Evolutionary conservation across 73 alveolate genomes (phyloP).

Genomic region (Paramecium tetraurelia): DNA sequence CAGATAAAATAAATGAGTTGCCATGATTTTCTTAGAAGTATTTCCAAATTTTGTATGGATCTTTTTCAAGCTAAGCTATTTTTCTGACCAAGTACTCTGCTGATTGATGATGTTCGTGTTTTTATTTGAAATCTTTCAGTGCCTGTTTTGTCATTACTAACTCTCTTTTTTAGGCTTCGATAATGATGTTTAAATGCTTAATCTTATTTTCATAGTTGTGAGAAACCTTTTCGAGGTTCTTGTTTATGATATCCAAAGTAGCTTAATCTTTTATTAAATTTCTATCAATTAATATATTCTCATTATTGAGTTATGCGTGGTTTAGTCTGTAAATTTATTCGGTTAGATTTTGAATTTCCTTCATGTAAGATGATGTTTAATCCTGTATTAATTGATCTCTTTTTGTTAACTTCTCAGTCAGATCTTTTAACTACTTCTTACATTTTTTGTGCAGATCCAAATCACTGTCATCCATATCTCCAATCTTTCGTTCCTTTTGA

Average conservation of each 20-base stretch:
- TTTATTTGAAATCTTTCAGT: neutral
- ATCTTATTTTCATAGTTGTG: neutral
- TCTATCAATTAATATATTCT: neutral
- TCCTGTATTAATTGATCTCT: neutral
- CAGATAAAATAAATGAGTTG: neutral
- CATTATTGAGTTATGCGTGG: neutral
- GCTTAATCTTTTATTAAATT: neutral
- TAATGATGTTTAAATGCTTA: neutral
- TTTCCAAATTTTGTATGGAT: slow-evolving; percentile 4
- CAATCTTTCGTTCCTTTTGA: neutral
- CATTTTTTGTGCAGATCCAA: neutral
- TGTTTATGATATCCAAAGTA: neutral
- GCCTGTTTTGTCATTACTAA: neutral
- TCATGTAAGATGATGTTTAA: neutral
- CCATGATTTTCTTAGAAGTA: neutral
- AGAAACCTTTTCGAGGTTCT: neutral
- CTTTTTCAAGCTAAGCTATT: neutral
- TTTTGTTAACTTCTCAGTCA: neutral
- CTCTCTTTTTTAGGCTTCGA: neutral
- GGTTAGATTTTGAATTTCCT: neutral
- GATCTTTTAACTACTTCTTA: neutral
- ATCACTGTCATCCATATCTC: neutral
- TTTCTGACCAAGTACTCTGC: neutral
- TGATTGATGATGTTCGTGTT: neutral
- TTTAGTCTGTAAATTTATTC: neutral